Evolutionary conservation across 2,329 filamentous ascomycete species (phyloP), one percentile per base, ranked within the genome.

Genomic region (Colletotrichum nymphaeae): DNA sequence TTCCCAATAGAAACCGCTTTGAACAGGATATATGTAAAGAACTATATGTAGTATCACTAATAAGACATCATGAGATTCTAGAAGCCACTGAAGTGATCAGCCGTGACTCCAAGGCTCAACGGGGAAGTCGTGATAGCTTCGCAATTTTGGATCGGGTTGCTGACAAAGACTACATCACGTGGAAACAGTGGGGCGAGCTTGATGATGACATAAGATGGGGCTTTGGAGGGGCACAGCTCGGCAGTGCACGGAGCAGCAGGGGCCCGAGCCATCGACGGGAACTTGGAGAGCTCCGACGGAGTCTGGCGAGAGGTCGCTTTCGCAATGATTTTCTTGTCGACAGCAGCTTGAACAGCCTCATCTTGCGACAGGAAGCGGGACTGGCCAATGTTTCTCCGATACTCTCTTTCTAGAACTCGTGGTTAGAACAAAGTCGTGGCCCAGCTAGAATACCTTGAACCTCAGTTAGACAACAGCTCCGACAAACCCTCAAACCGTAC

Each of bases 201-300:
- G 6, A 22, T 58, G 53, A 58, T 63, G 58, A 28, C 16, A 42
- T 22, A n/a, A n/a, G 35, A 3, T n/a, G 22, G 35, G n/a, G 32
- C 1, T 24, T n/a, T 37, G 59, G 67, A 9, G 67, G 67, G 60
- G 60, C 60, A 66, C 16, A 46, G 24, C 53, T 37, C 60, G 52
- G n/a, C 58, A 32, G 37, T 24, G 68, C 68, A 62, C 63, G 24
- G 68, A 60, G 49, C 57, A 30, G 32, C 4, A 6, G 28, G 14
- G 32, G 32, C 57, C 56, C 30, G 26, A 60, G 60, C 56, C 28
- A 26, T 63, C 42, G 65, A 53, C 65, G 65, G 69, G 58, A 14
- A 37, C 65, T 63, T 68, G 69, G 69, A 72, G 69, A 72, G 69
- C 69, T 69, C 69, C 69, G 69, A 37, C 37, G 52, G 58, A 49